A percentile compares a stretch with the other conserved stretches of the same genome.
These are phyloP conservation scores for Botrytis byssoidea DNA, from an alignment of 2,329 filamentous ascomycete species.

Conservation along the genomic window DNA sequence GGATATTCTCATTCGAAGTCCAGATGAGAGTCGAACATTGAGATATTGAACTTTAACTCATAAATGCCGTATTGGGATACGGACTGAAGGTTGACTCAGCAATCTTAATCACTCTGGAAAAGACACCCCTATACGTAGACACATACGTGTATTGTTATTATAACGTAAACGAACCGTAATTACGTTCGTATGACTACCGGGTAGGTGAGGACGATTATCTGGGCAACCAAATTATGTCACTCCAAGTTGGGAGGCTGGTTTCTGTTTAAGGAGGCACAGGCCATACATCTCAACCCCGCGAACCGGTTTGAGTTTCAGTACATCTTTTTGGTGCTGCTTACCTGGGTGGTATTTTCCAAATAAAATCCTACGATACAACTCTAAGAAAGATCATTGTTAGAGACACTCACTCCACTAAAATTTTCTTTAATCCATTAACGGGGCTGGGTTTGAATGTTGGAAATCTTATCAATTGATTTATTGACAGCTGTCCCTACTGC, in stretches of 20 bases:
- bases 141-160: background rate
- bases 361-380: background rate
- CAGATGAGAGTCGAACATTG: background rate
- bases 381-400: background rate
- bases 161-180: background rate
- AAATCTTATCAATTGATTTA: slow-evolving; percentile 6
- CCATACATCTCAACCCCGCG: slow-evolving; percentile 9
- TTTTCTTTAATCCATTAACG: slow-evolving; percentile 14
- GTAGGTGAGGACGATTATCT: background rate
- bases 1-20: background rate
- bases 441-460: background rate
- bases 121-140: background rate
- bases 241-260: background rate
- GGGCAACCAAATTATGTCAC: background rate
- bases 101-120: background rate
- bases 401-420: background rate
- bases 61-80: background rate
- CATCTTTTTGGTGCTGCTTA: background rate
- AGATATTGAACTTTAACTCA: background rate
- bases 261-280: slow-evolving; percentile 5
- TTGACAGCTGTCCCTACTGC: slow-evolving; percentile 7
- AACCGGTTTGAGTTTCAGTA: slow-evolving; percentile 1
- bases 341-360: background rate
- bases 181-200: background rate
- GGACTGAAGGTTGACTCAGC: background rate